These are phyloP conservation scores for Penium margaritaceum DNA, from an alignment of 139 green algal species.

Conservation along the genomic window DNA sequence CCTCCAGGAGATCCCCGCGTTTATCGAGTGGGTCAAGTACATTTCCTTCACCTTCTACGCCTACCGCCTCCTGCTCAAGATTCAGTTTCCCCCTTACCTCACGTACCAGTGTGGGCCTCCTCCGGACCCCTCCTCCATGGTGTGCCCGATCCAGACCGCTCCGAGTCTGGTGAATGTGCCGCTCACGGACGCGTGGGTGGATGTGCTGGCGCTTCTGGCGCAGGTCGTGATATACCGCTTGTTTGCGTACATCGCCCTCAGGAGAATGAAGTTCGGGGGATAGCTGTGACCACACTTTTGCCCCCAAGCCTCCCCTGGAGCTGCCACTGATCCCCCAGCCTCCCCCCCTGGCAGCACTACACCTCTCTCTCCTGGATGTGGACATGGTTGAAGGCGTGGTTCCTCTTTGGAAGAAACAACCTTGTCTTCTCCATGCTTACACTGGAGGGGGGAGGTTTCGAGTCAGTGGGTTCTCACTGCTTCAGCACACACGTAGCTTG, in stretches of 20 bases:
- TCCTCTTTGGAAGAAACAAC: too few species aligned
- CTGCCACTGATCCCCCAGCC: too few species aligned
- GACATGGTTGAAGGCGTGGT: too few species aligned
- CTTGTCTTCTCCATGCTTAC: too few species aligned
- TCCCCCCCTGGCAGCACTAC: too few species aligned
- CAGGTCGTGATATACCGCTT: slow-evolving; percentile 3
- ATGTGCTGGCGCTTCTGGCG: slow-evolving; percentile 3
- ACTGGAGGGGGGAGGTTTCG: too few species aligned
- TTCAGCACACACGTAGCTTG: too few species aligned
- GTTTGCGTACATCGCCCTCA: slow-evolving; percentile 9
- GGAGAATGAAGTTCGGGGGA: slow-evolving; percentile 28
- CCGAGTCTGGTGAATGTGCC: neutral
- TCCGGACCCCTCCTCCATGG: neutral
- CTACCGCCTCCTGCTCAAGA: slow-evolving; percentile 19
- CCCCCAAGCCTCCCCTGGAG: too few species aligned
- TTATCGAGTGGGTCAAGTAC: slow-evolving; percentile 59
- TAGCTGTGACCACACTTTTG: too few species aligned
- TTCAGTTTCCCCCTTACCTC: slow-evolving; percentile 3
- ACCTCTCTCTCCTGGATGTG: too few species aligned
- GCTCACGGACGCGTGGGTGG: neutral
- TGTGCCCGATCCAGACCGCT: neutral
- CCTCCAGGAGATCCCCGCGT: slow-evolving; percentile 46
- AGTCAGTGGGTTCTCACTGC: too few species aligned
- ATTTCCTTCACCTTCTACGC: slow-evolving; percentile 56
- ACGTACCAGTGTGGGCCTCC: slow-evolving; percentile 18